phyloP scores from a whole-genome alignment of 768 basidiomycete genomes.

The Termitomyces sp. region DNA sequence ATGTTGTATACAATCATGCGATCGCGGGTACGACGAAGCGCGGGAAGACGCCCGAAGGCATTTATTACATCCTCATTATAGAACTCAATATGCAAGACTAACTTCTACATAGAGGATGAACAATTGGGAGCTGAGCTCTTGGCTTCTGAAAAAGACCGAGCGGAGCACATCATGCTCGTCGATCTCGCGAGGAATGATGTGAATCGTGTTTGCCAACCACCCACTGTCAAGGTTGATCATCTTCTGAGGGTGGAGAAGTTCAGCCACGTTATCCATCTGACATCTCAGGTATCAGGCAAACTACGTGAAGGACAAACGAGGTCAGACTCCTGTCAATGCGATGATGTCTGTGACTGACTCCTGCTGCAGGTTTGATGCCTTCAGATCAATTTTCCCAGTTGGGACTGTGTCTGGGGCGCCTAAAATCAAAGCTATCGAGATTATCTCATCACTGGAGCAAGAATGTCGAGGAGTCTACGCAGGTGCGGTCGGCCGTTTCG shows the following conservation, averaged over 20 bases:
- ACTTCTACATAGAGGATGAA: constrained; percentile 70
- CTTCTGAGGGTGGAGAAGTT: constrained; percentile 94
- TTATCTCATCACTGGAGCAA: constrained; percentile 79
- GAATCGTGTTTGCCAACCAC: constrained; percentile 92
- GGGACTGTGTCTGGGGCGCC: constrained; percentile 99
- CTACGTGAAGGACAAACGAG: constrained; percentile 80
- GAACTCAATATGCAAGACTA: constrained; percentile 2
- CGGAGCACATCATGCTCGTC: constrained; percentile 99
- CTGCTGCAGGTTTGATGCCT: constrained; percentile 82
- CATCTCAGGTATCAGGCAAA: constrained; percentile 87
- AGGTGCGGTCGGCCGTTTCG: constrained; percentile 96
- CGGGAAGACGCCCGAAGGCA: constrained; percentile 83
- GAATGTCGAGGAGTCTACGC: constrained; percentile 94
- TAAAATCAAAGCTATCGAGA: constrained; percentile 97
- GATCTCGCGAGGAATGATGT: constrained; percentile 98
- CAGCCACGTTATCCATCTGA: constrained; percentile 96
- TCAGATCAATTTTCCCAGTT: constrained; percentile 98
- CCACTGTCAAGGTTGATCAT: constrained; percentile 93
- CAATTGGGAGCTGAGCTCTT: constrained; percentile 66
- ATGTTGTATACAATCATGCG: constrained; percentile 94
- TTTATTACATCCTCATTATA: constrained; percentile 17
- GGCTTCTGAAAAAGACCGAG: constrained; percentile 89
- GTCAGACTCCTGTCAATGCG: constrained; percentile 31
- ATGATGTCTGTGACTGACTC: constrained; percentile 1
- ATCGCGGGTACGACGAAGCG: constrained; percentile 93